Evolutionary conservation across 345 rosid species (phyloP).

Genomic region (Syzygium grande): DNA sequence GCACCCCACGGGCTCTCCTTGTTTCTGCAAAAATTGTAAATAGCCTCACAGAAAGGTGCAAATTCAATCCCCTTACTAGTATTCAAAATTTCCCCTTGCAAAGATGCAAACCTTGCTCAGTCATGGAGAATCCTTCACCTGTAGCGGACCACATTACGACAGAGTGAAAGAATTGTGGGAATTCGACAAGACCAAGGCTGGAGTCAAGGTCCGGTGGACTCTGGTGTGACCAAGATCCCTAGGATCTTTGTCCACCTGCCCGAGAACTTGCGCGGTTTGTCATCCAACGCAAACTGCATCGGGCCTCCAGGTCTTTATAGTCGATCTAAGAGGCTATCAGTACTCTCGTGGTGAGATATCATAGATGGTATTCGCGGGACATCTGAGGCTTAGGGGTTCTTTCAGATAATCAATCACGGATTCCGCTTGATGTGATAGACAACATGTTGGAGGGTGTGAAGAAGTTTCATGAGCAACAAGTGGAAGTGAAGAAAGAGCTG

Average conservation of each 20-base stretch:
- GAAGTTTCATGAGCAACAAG: constrained; percentile 39
- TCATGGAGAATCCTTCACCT: not conserved
- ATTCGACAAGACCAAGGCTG: not conserved
- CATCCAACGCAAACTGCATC: not conserved
- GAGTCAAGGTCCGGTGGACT: not conserved
- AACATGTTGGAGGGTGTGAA: constrained; percentile 22
- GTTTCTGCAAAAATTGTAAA: not conserved
- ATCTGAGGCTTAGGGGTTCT: not conserved
- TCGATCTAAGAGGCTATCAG: not conserved
- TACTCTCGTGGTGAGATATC: not conserved
- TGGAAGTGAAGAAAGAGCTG: constrained; percentile 29
- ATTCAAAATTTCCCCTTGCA: too few relatives aligned
- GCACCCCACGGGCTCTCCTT: not conserved
- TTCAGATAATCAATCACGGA: constrained; percentile 2
- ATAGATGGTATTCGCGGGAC: not conserved
- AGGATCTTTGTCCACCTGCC: not conserved
- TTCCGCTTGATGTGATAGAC: constrained; percentile 26
- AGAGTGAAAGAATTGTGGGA: not conserved
- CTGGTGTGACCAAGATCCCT: not conserved
- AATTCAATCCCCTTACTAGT: too few relatives aligned
- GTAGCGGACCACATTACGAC: not conserved
- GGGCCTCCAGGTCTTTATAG: not conserved
- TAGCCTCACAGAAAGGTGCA: too few relatives aligned
- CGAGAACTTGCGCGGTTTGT: not conserved
- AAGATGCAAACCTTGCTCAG: not conserved